These are phyloP conservation scores for Croton setiger DNA, from an alignment of 441 rosid species.

Conservation along the genomic window DNA sequence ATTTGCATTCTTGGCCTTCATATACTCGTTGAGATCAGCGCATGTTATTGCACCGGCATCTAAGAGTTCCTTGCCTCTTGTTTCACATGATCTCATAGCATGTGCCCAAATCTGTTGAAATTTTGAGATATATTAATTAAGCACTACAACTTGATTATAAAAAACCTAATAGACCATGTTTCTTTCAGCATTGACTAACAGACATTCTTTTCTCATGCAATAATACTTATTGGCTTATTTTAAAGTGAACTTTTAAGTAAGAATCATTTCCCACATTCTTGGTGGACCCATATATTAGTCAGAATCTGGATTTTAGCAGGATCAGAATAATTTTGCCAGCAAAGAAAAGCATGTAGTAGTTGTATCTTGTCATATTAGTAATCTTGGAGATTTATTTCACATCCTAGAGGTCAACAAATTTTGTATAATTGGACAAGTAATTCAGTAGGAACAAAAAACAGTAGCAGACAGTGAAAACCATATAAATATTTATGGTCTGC, in stretches of 20 bases:
- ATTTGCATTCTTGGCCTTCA: conserved; percentile 45
- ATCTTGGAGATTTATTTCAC: background rate
- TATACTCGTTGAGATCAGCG: conserved; percentile 47
- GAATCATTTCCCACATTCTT: background rate
- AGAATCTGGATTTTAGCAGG: background rate
- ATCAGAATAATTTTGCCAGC: background rate
- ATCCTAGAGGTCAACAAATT: background rate
- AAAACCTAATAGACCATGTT: background rate
- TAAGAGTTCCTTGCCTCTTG: conserved; percentile 60
- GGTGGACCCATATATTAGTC: background rate
- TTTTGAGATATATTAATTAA: background rate
- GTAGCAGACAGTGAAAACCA: background rate
- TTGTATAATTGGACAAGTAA: background rate
- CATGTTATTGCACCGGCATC: conserved; percentile 46
- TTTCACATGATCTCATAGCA: conserved; percentile 57
- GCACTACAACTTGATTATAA: too few relatives aligned
- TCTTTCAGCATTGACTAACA: background rate
- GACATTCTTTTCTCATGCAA: background rate
- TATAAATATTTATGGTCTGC: background rate
- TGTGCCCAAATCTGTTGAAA: conserved; percentile 55
- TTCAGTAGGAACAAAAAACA: background rate
- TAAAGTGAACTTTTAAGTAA: background rate
- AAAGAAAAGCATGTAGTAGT: background rate
- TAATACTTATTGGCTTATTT: background rate
- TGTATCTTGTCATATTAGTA: background rate